Evolutionary conservation across 2,329 filamentous ascomycete genomes (phyloP).

Genomic region (Aspergillaceae sp.): DNA sequence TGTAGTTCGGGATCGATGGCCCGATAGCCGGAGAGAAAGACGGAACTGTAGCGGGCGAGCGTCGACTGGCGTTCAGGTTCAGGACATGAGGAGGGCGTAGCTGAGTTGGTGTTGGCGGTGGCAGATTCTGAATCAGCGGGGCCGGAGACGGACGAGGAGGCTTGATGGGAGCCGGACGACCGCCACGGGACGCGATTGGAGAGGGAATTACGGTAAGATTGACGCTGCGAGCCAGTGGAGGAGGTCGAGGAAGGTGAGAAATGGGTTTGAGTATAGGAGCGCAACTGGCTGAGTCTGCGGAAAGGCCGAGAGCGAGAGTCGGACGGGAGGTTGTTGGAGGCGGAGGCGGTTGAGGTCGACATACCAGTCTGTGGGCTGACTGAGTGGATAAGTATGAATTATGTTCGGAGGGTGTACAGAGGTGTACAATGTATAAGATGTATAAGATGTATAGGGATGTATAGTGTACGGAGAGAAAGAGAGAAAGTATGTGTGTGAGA

Average conservation of each 20-base stretch:
- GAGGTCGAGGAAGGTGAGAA: slow-evolving; percentile 11
- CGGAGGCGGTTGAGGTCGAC: slow-evolving; percentile 28
- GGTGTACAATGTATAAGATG: too few relatives aligned
- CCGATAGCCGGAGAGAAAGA: slow-evolving; percentile 13
- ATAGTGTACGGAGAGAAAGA: too few relatives aligned
- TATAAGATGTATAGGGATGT: too few relatives aligned
- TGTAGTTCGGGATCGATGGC: slow-evolving; percentile 14
- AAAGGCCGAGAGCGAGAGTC: slow-evolving; percentile 29
- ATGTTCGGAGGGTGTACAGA: neutral
- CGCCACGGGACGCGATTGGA: slow-evolving; percentile 30
- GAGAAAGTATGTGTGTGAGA: too few relatives aligned
- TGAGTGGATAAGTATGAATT: too few relatives aligned
- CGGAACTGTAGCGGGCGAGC: slow-evolving; percentile 12
- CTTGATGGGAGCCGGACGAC: slow-evolving; percentile 16
- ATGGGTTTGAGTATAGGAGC: slow-evolving; percentile 30
- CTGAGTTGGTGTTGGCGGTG: slow-evolving; percentile 10
- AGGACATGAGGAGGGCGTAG: slow-evolving; percentile 20
- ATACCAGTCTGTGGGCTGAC: slow-evolving; percentile 6
- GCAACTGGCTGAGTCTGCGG: slow-evolving; percentile 34
- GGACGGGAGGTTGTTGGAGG: slow-evolving; percentile 20
- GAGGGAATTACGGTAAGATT: slow-evolving; percentile 26
- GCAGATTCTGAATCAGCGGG: slow-evolving; percentile 13
- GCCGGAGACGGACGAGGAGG: slow-evolving; percentile 9
- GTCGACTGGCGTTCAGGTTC: slow-evolving; percentile 18
- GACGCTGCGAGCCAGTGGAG: slow-evolving; percentile 14